Evolutionary conservation across 2,329 filamentous ascomycete genomes (phyloP), one percentile per base, ranked within the genome.

Genomic region (Pyrenophora graminea): DNA sequence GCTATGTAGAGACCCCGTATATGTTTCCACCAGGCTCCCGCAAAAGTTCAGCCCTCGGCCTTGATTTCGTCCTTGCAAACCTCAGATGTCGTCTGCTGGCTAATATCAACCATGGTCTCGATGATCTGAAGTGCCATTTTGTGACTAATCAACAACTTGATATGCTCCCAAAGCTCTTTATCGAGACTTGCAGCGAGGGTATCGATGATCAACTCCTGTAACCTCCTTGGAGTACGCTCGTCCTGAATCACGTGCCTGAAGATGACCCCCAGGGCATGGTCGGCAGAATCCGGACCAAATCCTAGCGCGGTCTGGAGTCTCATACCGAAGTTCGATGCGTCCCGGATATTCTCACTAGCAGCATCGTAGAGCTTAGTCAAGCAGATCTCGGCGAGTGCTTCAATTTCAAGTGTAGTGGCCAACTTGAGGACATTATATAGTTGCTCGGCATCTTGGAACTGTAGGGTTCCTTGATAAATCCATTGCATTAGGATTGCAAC

Each of bases 231-330:
- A 0, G 61, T 34, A 1, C 45, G 43, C 0, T 55, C n/a, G 6
- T 61, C 43, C 2, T 47, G 42, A n/a, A 67, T 47, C 0, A 65
- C 62, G 18, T 58, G 57, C 0, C 45, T 23, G 53, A 70, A 66
- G 1, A 68, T 47, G 2, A 55, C 50, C 1, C 32, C 18, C 0
- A 66, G 46, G 1, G 56, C 37, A 7, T 59, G 36, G 6, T 59
- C 34, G 5, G 21, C 6, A 21, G 9, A 8, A 0, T 6, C 6
- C 8, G 41, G 10, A 8, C 48, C 43, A 1, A 37, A 39, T 39
- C 53, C 36, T 31, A 56, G 17, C 1, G 64, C 37, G 1, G 45
- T 9, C 25, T 36, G 49, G 2, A 67, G 25, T 8, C 34, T 18
- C 1, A 52, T 2, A 7, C 59, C 55, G 1, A 50, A 13, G 4